phyloP scores from a whole-genome alignment of 1,284 basidiomycete species.

The Fomitopsis betulina region DNA sequence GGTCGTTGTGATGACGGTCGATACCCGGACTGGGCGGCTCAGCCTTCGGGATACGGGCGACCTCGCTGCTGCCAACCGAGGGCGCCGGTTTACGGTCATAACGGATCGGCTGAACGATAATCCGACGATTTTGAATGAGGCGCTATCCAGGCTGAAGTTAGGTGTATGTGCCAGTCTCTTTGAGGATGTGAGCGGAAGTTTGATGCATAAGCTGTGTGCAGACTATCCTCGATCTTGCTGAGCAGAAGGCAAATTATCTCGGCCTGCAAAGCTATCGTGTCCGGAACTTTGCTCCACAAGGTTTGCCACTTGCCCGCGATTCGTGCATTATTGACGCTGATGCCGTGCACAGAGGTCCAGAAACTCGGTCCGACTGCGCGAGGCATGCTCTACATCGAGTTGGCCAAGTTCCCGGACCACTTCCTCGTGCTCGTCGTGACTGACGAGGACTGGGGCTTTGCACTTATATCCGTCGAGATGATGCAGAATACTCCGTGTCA shows the following conservation, averaged over 20 bases:
- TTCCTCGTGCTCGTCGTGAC: conserved; percentile 77
- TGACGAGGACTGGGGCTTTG: conserved; percentile 72
- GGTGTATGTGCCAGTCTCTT: conserved; percentile 36
- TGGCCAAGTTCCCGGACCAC: conserved; percentile 63
- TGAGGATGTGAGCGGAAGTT: background rate
- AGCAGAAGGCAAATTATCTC: conserved; percentile 73
- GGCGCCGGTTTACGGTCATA: conserved; percentile 49
- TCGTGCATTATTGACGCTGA: background rate
- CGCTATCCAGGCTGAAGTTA: conserved; percentile 50
- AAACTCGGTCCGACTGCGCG: conserved; percentile 60
- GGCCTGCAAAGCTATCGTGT: conserved; percentile 64
- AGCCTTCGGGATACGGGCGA: conserved; percentile 71
- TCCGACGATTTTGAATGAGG: conserved; percentile 49
- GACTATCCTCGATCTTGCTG: conserved; percentile 71
- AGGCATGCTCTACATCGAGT: conserved; percentile 62
- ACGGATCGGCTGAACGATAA: conserved; percentile 61
- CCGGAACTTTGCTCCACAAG: conserved; percentile 62
- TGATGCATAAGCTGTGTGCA: conserved; percentile 20
- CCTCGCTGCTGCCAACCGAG: conserved; percentile 66
- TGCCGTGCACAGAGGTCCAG: conserved; percentile 40
- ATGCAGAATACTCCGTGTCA: conserved; percentile 48
- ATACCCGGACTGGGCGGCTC: conserved; percentile 67
- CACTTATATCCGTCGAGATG: conserved; percentile 60
- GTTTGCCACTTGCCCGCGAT: conserved; percentile 31
- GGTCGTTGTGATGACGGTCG: conserved; percentile 64